phyloP scores from a whole-genome alignment of 352 stramenopile species.

The Paralagenidium karlingii region DNA sequence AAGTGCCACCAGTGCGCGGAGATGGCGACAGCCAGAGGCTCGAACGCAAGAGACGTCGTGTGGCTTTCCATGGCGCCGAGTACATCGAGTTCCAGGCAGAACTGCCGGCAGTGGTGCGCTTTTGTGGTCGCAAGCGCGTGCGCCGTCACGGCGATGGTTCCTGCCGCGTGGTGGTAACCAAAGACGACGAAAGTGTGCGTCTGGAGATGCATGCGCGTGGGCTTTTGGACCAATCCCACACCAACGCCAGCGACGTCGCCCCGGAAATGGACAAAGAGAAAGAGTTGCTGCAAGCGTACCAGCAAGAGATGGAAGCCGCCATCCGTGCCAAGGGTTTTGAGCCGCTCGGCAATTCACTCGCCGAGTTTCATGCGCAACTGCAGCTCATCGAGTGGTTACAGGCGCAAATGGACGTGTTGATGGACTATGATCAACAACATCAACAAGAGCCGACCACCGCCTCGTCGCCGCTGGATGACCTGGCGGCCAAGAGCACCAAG shows the following conservation, averaged over 20 bases:
- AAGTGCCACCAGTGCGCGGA: too few species aligned
- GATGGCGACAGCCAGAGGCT: too few species aligned
- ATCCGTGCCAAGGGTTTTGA: too few species aligned
- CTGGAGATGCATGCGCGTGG: slow-evolving; percentile 35
- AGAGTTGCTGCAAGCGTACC: slow-evolving; percentile 30
- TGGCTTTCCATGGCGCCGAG: slow-evolving; percentile 33
- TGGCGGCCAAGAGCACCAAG: slow-evolving; percentile 6
- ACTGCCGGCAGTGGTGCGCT: slow-evolving; percentile 23
- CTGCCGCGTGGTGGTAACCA: too few species aligned
- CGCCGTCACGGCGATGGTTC: too few species aligned
- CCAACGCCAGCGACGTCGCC: slow-evolving; percentile 5
- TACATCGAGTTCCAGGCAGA: slow-evolving; percentile 50
- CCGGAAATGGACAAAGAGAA: slow-evolving; percentile 13
- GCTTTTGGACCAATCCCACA: slow-evolving; percentile 1
- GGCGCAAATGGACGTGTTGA: slow-evolving; percentile 4
- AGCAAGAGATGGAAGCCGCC: slow-evolving; percentile 10
- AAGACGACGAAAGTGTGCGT: slow-evolving; percentile 4
- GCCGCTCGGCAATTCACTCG: slow-evolving; percentile 4
- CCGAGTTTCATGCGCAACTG: slow-evolving; percentile 23
- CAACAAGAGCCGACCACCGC: slow-evolving; percentile 4
- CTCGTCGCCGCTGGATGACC: slow-evolving; percentile 3
- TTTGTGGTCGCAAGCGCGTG: slow-evolving; percentile 12
- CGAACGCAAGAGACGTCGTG: too few species aligned
- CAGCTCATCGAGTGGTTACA: slow-evolving; percentile 29
- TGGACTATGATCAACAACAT: slow-evolving; percentile 5